phyloP scores from a whole-genome alignment of 108 stramenopile genomes.

The Cyclotella sp. region DNA sequence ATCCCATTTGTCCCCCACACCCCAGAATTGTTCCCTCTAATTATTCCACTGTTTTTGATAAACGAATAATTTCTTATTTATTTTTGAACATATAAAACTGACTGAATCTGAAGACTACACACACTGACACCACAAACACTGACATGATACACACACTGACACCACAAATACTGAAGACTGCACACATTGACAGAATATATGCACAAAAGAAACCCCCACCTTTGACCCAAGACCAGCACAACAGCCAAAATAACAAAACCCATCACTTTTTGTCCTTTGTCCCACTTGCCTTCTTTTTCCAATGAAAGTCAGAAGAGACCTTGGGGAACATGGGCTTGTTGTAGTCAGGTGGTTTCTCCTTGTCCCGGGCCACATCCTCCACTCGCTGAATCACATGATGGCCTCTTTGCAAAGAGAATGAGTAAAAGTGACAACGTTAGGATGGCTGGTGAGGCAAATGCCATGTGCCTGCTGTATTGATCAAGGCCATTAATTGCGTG shows the following conservation, averaged over 20 bases:
- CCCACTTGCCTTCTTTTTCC: background rate
- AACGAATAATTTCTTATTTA: background rate
- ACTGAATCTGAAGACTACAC: too few relatives aligned
- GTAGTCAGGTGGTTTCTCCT: conserved; percentile 6
- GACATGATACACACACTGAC: too few relatives aligned
- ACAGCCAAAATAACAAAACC: too few relatives aligned
- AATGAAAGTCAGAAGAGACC: background rate
- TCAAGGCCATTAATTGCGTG: conserved; percentile 8
- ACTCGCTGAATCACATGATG: background rate
- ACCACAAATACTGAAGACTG: too few relatives aligned
- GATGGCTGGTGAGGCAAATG: conserved; percentile 18
- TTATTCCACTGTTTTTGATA: background rate
- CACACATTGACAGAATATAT: background rate
- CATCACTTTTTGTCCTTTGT: too few relatives aligned
- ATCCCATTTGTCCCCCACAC: background rate
- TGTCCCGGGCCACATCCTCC: conserved; percentile 11
- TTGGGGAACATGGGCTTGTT: background rate
- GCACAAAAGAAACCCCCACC: background rate
- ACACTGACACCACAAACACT: background rate
- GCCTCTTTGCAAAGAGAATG: conserved; percentile 5
- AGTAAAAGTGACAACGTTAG: conserved; percentile 16
- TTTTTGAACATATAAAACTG: background rate
- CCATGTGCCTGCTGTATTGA: conserved; percentile 11
- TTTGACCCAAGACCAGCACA: too few relatives aligned
- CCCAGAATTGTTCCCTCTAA: background rate